phyloP scores from a whole-genome alignment of 495 filamentous ascomycete species.

The Cenococcum geophilum region DNA sequence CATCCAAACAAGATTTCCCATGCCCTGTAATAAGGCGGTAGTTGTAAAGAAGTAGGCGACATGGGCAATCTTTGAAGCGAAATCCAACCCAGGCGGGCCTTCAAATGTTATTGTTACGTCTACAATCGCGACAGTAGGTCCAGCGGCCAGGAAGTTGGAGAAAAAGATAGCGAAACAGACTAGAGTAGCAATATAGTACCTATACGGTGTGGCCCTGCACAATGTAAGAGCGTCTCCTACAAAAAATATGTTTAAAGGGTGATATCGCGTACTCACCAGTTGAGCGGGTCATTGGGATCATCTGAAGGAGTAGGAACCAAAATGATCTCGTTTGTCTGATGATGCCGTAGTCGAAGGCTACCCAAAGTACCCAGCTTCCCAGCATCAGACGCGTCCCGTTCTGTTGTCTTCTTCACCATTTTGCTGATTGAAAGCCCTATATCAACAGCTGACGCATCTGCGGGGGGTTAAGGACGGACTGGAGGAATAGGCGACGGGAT shows the following conservation, averaged over 20 bases:
- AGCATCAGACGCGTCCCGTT: constrained; percentile 9
- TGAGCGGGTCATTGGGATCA: constrained; percentile 24
- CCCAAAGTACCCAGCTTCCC: constrained; percentile 38
- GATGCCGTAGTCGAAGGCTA: constrained; percentile 45
- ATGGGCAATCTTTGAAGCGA: constrained; percentile 40
- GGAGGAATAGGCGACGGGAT: too few relatives aligned
- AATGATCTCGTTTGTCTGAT: constrained; percentile 44
- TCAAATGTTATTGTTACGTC: constrained; percentile 46
- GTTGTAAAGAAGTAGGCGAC: constrained; percentile 50
- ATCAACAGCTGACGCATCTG: not conserved
- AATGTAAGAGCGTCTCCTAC: not conserved
- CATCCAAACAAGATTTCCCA: constrained; percentile 52
- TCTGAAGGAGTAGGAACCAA: constrained; percentile 16
- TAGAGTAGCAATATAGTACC: not conserved
- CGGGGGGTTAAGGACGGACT: not conserved
- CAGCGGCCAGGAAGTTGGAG: constrained; percentile 52
- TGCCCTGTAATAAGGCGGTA: constrained; percentile 46
- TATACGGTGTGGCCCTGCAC: not conserved
- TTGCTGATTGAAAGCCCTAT: not conserved
- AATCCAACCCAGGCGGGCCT: constrained; percentile 32
- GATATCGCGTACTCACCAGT: constrained; percentile 29
- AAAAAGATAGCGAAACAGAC: constrained; percentile 45
- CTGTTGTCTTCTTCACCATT: not conserved
- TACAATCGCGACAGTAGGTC: constrained; percentile 49
- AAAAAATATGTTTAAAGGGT: not conserved